Conservation (phyloP, 768 basidiomycete species). For the Jaapia argillacea region DNA sequence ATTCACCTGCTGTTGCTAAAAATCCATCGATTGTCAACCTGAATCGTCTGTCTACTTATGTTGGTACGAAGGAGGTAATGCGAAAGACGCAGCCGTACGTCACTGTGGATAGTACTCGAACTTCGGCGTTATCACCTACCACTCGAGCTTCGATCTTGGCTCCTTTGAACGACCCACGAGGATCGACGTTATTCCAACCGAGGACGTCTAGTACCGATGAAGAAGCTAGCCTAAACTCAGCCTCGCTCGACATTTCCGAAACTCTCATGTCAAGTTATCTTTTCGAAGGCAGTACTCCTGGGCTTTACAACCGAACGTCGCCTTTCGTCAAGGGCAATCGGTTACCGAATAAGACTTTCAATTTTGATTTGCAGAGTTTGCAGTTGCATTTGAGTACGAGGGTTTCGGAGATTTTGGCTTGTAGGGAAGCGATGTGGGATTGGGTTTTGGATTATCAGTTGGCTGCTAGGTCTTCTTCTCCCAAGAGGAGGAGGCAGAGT, state of each 20-base stretch:
- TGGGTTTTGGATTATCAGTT: slow-evolving; percentile 49
- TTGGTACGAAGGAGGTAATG: slow-evolving; percentile 5
- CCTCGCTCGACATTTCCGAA: background rate
- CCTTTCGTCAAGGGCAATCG: slow-evolving; percentile 14
- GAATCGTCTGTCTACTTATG: background rate
- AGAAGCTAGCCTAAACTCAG: background rate
- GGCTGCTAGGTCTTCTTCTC: slow-evolving; percentile 8
- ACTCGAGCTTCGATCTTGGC: background rate
- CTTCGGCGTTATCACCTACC: slow-evolving; percentile 25
- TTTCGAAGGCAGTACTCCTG: background rate
- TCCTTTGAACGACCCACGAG: background rate
- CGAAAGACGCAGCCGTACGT: slow-evolving; percentile 31
- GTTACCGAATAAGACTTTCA: slow-evolving; percentile 43
- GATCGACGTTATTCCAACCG: background rate
- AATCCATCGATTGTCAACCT: background rate
- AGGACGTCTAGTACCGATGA: background rate
- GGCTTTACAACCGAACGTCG: background rate
- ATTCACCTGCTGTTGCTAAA: too few species aligned
- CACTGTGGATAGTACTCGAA: slow-evolving; percentile 33
- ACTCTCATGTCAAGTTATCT: background rate
- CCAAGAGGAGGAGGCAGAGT: background rate
- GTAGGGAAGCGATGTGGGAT: slow-evolving; percentile 75
- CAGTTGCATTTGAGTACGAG: slow-evolving; percentile 57
- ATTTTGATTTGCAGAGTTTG: slow-evolving; percentile 46
- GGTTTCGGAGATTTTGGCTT: slow-evolving; percentile 56